Evolutionary conservation across 208 protist species (phyloP).

Genomic region (Acanthamoeba lenticulata): DNA sequence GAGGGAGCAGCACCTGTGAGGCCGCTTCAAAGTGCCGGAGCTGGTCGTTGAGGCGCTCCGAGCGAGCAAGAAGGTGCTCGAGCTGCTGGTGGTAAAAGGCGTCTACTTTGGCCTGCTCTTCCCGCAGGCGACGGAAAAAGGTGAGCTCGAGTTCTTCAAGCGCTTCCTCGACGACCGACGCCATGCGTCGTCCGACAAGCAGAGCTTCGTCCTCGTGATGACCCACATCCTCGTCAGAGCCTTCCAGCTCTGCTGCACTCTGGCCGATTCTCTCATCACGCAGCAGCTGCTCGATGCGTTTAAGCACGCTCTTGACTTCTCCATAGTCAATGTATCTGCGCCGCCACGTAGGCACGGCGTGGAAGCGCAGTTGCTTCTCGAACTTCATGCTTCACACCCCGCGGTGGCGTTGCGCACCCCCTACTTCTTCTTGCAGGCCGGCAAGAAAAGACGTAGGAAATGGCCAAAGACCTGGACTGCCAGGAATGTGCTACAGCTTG

Average conservation of each 20-base stretch:
- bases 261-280: background rate
- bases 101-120: slow-evolving; percentile 45
- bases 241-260: background rate
- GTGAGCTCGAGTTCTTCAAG: slow-evolving; percentile 38
- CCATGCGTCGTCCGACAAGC: background rate
- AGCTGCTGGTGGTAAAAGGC: slow-evolving; percentile 49
- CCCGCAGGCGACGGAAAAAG: slow-evolving; percentile 33
- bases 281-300: background rate
- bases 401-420: background rate
- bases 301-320: background rate
- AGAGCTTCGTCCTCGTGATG: background rate
- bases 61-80: background rate
- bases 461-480: too few species aligned
- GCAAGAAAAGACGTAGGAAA: too few species aligned
- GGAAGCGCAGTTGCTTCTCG: slow-evolving; percentile 18
- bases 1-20: background rate
- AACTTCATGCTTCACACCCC: background rate
- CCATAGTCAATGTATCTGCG: slow-evolving; percentile 29
- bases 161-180: background rate
- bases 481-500: too few species aligned
- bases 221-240: background rate
- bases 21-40: slow-evolving; percentile 24
- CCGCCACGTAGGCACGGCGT: slow-evolving; percentile 5
- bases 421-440: background rate
- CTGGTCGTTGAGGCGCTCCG: slow-evolving; percentile 22